Conservation (phyloP, 768 basidiomycete genomes). For the Podaxis sp. region DNA sequence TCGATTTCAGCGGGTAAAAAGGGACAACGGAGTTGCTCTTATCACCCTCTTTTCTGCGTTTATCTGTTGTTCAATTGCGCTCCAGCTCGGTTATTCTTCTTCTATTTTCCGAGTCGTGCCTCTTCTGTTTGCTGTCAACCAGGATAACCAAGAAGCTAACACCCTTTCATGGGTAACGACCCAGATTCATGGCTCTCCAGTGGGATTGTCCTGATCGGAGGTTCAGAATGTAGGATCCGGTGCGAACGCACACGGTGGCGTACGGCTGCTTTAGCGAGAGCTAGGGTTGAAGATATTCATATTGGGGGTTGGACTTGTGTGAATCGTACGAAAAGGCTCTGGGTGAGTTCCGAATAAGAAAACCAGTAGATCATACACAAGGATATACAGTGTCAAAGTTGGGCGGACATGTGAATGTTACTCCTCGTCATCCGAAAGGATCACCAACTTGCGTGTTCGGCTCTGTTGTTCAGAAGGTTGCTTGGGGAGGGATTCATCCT, state of each 20-base stretch:
- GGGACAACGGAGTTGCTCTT: conserved; percentile 8
- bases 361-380: neutral
- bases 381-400: neutral
- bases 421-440: conserved; percentile 11
- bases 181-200: conserved; percentile 5
- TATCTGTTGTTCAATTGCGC: neutral
- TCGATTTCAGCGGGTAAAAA: conserved; percentile 2
- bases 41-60: conserved; percentile 6
- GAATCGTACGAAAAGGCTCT: neutral
- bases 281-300: neutral
- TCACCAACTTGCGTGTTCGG: neutral
- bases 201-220: conserved; percentile 6
- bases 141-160: conserved; percentile 6
- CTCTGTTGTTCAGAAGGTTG: neutral
- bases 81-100: neutral
- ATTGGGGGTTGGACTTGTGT: neutral
- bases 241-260: neutral
- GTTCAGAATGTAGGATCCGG: neutral
- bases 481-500: neutral
- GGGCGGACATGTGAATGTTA: neutral
- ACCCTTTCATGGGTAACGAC: neutral
- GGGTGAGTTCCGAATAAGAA: neutral
- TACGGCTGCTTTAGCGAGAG: neutral
- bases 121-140: neutral
- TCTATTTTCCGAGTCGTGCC: neutral